These are phyloP conservation scores for Ottelia alismoides DNA, from an alignment of 106 monocot genomes.

Conservation along the genomic window DNA sequence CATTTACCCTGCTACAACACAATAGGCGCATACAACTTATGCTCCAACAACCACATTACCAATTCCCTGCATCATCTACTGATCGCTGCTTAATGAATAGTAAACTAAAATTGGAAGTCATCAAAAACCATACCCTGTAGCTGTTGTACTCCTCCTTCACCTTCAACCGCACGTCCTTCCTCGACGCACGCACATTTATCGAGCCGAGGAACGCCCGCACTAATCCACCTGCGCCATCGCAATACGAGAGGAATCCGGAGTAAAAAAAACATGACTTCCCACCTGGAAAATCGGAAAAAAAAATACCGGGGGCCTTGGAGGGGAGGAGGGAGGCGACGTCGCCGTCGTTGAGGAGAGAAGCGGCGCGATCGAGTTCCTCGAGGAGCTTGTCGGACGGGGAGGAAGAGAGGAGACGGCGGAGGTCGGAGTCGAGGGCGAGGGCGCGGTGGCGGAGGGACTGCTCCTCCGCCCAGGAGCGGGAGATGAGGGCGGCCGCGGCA, in stretches of 20 bases:
- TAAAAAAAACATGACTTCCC: too few species aligned
- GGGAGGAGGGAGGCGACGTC: constrained; percentile 70
- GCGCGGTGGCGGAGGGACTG: constrained; percentile 68
- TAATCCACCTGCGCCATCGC: constrained; percentile 54
- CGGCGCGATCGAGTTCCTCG: too few species aligned
- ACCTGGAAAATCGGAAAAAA: too few species aligned
- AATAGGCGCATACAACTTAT: too few species aligned
- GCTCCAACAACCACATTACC: too few species aligned
- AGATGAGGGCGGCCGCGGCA: constrained; percentile 48
- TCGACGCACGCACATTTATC: constrained; percentile 59
- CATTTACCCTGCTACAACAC: too few species aligned
- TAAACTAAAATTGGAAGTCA: too few species aligned
- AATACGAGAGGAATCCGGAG: too few species aligned
- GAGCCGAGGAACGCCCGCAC: constrained; percentile 90
- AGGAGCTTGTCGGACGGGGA: too few species aligned
- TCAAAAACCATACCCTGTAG: constrained; percentile 90
- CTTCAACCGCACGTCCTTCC: constrained; percentile 84
- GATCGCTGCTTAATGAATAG: too few species aligned
- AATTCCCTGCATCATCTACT: too few species aligned
- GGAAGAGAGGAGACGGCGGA: constrained; percentile 49
- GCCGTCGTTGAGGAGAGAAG: constrained; percentile 49
- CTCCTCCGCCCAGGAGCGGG: constrained; percentile 56
- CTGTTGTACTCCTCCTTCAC: constrained; percentile 95
- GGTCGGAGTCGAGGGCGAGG: constrained; percentile 63
- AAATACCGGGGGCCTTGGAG: constrained; percentile 74